Base-by-base conservation (phyloP, 176 grass and related monocot genomes). In the Olyra latifolia region DNA sequence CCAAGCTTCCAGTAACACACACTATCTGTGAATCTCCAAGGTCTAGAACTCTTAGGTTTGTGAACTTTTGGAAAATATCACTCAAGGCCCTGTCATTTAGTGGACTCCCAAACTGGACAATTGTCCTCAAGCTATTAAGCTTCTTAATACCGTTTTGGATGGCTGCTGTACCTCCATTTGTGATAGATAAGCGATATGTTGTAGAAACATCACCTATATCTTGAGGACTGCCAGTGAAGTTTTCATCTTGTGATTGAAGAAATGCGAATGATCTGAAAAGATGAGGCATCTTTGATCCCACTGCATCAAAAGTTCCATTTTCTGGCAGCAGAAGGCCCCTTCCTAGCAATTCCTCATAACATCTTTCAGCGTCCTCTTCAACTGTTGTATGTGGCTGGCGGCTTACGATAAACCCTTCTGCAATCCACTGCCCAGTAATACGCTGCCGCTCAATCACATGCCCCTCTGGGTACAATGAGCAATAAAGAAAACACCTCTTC, bases 401-500 rank as follows among this genome's bases (percentile, higher is more conserved):
- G 48, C 60, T 10, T 52, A 69, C 72, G 43, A 87, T 71, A 69
- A 87, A 87, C 2, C 79, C 85, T 65, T 87, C 85, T 0, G 85
- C 79, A 38, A 90, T 93, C 91, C 91, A 93, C 32, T 90, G 88
- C 28, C 63, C 52, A 10, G 66, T 88, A 63, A 90, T 80, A 64
- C 28, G 32, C 35, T 62, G 72, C 42, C 25, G 55, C 27, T 79
- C 42, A 45, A 93, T 82, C 10, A 83, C 60, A 85, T 54, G 78
- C 14, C 67, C 85, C 62, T 86, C 77, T 23, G 85, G 91, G 56
- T 85, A 88, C 40, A 93, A 85, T 1, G 85, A 78, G 13, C 80
- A 90, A 55, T 90, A 93, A 16, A 93, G 20, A 71, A 93, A 90
- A 40, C 91, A 93, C 14, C 85, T 69, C 55, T 88, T 93, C 67